Base-by-base conservation (phyloP, 345 rosid genomes). In the Euphorbia tirucalli region DNA sequence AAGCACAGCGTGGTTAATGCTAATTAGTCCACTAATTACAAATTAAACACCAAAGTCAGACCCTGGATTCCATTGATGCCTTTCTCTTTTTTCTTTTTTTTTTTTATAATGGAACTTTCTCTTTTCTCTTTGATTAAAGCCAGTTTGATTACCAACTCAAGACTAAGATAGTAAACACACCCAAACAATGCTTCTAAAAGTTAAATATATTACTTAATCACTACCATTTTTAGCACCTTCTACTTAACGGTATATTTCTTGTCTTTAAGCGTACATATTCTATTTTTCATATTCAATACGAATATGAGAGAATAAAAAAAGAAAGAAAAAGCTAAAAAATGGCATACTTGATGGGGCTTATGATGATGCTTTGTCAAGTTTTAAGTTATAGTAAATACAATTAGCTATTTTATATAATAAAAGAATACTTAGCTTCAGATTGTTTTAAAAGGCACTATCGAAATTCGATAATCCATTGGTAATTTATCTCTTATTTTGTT, bases 31-130 rank as follows among this genome's bases (percentile, higher is more conserved):
- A 60, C 71, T 43, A 56, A 57, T 22, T 41, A 48, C 61, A 46
- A 14, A 57, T 74, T 64, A 49, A 61, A 56, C 32, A 31, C 27
- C 39, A 71, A 55, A 25, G n/a, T 4, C 62, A 31, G 50, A 55
- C 84, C 27, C 65, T 77, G 78, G 73, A 63, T 41, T 58, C 65
- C 65, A 58, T 70, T 60, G 27, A 59, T 41, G 3, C 14, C 8
- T 28, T 30, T 39, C 43, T 16, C 1, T 30, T 43, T 44, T 44
- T n/a, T n/a, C n/a, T n/a, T n/a, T n/a, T n/a, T n/a, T n/a, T n/a
- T n/a, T n/a, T n/a, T n/a, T n/a, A n/a, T n/a, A n/a, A n/a, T n/a
- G n/a, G n/a, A n/a, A n/a, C n/a, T n/a, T n/a, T n/a, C n/a, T n/a
- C n/a, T n/a, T n/a, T 68, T 58, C 3, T 59, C n/a, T 22, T 66